A percentile compares a stretch with the other conserved stretches of the same genome.
Conservation (phyloP, 768 basidiomycete species). For the Imleria badia region DNA sequence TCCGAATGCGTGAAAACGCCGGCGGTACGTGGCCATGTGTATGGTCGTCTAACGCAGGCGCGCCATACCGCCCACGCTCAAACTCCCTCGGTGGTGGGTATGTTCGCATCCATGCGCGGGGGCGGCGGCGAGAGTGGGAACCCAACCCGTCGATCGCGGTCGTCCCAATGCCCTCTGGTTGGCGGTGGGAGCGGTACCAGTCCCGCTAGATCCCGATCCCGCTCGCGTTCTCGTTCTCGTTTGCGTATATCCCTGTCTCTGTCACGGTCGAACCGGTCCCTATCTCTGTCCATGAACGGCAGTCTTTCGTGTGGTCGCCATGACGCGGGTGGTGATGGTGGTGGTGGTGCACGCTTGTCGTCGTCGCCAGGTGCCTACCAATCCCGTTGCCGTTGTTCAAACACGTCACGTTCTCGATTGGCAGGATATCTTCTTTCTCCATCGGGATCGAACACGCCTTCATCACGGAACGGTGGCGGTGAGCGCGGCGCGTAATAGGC, state of each 20-base stretch:
- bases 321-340: constrained; percentile 4
- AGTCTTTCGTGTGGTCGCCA: constrained; percentile 39
- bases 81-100: constrained; percentile 31
- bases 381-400: constrained; percentile 28
- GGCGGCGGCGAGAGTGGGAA: constrained; percentile 23
- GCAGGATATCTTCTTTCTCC: constrained; percentile 34
- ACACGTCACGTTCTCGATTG: constrained; percentile 34
- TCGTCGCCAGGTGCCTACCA: constrained; percentile 39
- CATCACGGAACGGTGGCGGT: constrained; percentile 27
- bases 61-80: constrained; percentile 31
- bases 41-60: constrained; percentile 12
- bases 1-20: constrained; percentile 42
- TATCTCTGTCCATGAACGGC: constrained; percentile 28
- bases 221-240: constrained; percentile 40
- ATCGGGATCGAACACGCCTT: constrained; percentile 33
- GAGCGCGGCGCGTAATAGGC: constrained; percentile 33
- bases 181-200: constrained; percentile 16
- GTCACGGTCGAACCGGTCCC: constrained; percentile 42
- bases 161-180: constrained; percentile 37
- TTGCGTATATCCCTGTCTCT: constrained; percentile 34
- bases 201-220: constrained; percentile 17
- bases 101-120: constrained; percentile 21
- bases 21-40: not conserved
- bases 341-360: constrained; percentile 34
- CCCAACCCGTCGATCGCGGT: constrained; percentile 38